These are phyloP conservation scores for Cercospora canescens DNA, from an alignment of 2,329 filamentous ascomycete species.

Conservation along the genomic window DNA sequence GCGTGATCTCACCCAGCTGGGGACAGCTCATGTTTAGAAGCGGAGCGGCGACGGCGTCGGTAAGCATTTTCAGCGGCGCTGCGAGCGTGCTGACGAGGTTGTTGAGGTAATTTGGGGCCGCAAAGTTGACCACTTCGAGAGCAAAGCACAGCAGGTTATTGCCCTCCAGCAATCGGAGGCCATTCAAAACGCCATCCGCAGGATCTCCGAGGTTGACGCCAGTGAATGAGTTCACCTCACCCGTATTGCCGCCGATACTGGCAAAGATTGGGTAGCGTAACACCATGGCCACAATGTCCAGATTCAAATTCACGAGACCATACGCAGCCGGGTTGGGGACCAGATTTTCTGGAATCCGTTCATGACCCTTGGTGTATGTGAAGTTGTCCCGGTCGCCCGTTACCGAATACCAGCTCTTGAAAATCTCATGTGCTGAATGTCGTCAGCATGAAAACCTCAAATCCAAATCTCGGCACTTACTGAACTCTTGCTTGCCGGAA, in stretches of 20 bases:
- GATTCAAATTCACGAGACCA: conserved; percentile 22
- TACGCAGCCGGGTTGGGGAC: conserved; percentile 24
- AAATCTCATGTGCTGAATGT: conserved; percentile 18
- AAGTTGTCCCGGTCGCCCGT: conserved; percentile 22
- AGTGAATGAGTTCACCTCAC: conserved; percentile 28
- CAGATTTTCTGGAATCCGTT: conserved; percentile 26
- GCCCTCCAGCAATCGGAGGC: conserved; percentile 18
- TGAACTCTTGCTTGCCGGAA: conserved; percentile 31
- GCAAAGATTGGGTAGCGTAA: conserved; percentile 21
- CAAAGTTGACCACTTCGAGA: conserved; percentile 35
- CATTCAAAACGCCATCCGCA: conserved; percentile 45
- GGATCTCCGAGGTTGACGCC: conserved; percentile 34
- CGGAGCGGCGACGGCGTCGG: conserved; percentile 13
- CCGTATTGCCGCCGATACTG: conserved; percentile 27
- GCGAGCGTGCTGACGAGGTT: conserved; percentile 27
- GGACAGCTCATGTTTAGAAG: conserved; percentile 25
- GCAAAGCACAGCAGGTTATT: conserved; percentile 25
- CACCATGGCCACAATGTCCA: conserved; percentile 24
- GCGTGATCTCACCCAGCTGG: conserved; percentile 21
- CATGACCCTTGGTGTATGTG: conserved; percentile 23
- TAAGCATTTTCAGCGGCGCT: conserved; percentile 18
- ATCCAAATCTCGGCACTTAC: conserved; percentile 24
- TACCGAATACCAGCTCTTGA: conserved; percentile 30
- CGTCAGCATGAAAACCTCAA: background rate
- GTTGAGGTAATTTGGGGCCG: conserved; percentile 37